phyloP scores from a whole-genome alignment of 768 basidiomycete genomes.

The Boletellus emodensis region DNA sequence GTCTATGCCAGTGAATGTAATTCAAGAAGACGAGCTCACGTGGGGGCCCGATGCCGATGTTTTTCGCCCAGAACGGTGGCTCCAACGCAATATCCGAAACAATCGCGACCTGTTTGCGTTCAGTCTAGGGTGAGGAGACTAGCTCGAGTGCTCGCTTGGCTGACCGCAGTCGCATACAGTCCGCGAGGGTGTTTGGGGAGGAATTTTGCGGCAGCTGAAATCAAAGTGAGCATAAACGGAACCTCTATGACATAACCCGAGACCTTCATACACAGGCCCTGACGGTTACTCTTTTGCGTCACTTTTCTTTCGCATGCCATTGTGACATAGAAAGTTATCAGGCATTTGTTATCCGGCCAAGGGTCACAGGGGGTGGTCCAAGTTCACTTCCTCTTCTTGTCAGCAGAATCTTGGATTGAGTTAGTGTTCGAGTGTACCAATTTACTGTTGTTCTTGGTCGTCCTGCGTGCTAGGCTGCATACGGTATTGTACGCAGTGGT shows the following conservation, averaged over 20 bases:
- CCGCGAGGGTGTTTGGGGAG: conserved; percentile 60
- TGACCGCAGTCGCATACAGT: conserved; percentile 29
- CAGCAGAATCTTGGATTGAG: conserved; percentile 25
- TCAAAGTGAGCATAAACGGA: conserved; percentile 42
- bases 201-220: conserved; percentile 55
- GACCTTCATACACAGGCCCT: conserved; percentile 30
- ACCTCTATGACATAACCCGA: conserved; percentile 20
- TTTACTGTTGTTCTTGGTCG: conserved; percentile 1
- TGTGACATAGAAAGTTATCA: conserved; percentile 59
- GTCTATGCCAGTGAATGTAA: conserved; percentile 53
- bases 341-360: conserved; percentile 61
- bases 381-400: conserved; percentile 58
- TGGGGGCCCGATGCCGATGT: conserved; percentile 60
- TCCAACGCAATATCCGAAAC: conserved; percentile 37
- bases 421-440: not conserved
- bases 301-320: conserved; percentile 51
- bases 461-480: too few species aligned
- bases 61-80: conserved; percentile 65
- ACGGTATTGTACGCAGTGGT: too few species aligned
- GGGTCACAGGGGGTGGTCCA: conserved; percentile 46
- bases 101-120: conserved; percentile 52
- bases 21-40: conserved; percentile 46
- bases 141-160: not conserved
- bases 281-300: conserved; percentile 46
- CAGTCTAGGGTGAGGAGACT: conserved; percentile 47